phyloP scores from a whole-genome alignment of 768 basidiomycete genomes.

The Pleurotus citrinopileatus region DNA sequence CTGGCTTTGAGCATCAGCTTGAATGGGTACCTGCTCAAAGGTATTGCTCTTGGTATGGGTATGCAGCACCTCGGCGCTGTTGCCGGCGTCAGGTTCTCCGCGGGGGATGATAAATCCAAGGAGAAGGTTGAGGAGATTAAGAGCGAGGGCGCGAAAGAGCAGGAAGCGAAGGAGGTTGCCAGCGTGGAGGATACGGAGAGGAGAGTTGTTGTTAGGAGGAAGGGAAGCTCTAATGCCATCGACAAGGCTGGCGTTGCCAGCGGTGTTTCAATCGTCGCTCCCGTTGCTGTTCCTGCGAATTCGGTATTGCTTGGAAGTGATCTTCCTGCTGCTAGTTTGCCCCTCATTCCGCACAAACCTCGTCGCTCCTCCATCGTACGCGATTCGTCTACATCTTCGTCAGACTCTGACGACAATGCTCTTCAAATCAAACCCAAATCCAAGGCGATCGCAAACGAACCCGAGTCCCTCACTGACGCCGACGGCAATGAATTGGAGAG shows the following conservation, averaged over 20 bases:
- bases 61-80: conserved; percentile 21
- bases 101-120: conserved; percentile 15
- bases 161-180: conserved; percentile 1
- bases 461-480: not conserved
- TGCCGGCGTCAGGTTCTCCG: conserved; percentile 24
- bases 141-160: not conserved
- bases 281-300: conserved; percentile 17
- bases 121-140: conserved; percentile 20
- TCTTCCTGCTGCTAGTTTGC: not conserved
- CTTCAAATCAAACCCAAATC: conserved; percentile 2
- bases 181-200: conserved; percentile 10
- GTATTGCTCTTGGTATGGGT: conserved; percentile 60
- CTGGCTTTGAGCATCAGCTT: conserved; percentile 84
- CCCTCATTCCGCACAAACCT: not conserved
- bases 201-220: conserved; percentile 3
- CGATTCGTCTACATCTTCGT: not conserved
- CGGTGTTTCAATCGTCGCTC: conserved; percentile 14
- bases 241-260: not conserved
- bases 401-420: conserved; percentile 7
- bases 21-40: conserved; percentile 92
- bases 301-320: conserved; percentile 8
- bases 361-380: conserved; percentile 5
- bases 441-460: conserved; percentile 3
- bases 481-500: conserved; percentile 13
- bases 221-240: not conserved